These are phyloP conservation scores for Barnettozyma sucrosica DNA, from an alignment of 805 yeast species.

Conservation along the genomic window DNA sequence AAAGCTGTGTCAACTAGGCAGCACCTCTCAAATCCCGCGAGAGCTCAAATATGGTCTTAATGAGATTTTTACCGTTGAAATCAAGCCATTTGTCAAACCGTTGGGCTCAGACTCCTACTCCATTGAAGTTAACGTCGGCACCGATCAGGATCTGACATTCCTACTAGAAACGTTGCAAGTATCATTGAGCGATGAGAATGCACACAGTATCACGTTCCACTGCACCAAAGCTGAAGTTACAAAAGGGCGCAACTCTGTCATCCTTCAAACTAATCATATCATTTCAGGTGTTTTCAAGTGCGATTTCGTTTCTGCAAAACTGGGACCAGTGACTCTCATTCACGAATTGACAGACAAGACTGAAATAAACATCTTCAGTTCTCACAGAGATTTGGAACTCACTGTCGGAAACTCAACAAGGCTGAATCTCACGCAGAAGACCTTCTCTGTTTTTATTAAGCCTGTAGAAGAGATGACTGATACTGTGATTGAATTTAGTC, in stretches of 20 bases:
- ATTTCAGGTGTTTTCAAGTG: slow-evolving; percentile 32
- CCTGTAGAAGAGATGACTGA: slow-evolving; percentile 6
- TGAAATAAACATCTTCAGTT: slow-evolving; percentile 11
- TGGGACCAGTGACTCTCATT: slow-evolving; percentile 24
- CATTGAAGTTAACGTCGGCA: slow-evolving; percentile 6
- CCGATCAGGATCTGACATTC: slow-evolving; percentile 14
- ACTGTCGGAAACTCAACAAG: slow-evolving; percentile 14
- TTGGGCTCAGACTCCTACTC: slow-evolving; percentile 12
- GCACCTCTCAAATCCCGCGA: not conserved
- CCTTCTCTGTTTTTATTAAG: slow-evolving; percentile 16
- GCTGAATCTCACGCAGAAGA: slow-evolving; percentile 14
- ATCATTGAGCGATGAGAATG: slow-evolving; percentile 12
- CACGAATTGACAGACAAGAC: slow-evolving; percentile 14
- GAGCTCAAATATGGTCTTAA: slow-evolving; percentile 4
- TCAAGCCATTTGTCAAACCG: slow-evolving; percentile 8
- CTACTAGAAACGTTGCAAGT: slow-evolving; percentile 23
- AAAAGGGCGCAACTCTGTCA: slow-evolving; percentile 4
- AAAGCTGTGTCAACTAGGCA: not conserved
- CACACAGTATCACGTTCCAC: slow-evolving; percentile 10
- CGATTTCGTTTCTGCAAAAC: slow-evolving; percentile 20
- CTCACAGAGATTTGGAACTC: slow-evolving; percentile 17
- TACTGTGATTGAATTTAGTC: slow-evolving; percentile 8
- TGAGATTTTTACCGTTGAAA: slow-evolving; percentile 10
- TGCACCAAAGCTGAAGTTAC: not conserved
- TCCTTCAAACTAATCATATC: slow-evolving; percentile 26